Evolutionary conservation across 169 alveolate species (phyloP).

Genomic region (Perkinsus olseni): DNA sequence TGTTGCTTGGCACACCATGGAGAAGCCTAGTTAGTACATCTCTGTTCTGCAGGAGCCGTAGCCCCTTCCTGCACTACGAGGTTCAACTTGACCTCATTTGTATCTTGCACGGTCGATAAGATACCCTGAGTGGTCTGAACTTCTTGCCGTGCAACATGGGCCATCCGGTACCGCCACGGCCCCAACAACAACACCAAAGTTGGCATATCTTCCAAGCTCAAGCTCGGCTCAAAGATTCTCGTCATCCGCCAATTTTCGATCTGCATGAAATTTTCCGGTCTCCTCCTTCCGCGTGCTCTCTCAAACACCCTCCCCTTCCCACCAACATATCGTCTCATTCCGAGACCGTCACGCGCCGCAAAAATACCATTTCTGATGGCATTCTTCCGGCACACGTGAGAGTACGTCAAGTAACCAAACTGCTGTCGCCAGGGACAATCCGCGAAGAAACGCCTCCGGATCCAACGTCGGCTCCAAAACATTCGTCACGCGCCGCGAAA

Average conservation of each 20-base stretch:
- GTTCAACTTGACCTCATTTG: neutral
- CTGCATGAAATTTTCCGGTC: neutral
- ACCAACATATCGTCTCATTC: neutral
- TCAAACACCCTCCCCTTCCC: neutral
- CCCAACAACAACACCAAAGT: neutral
- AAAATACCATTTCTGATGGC: neutral
- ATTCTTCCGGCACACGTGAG: neutral
- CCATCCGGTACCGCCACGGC: conserved; percentile 1
- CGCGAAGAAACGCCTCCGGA: neutral
- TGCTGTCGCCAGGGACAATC: neutral
- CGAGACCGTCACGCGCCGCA: neutral
- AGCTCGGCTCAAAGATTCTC: neutral
- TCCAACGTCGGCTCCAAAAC: neutral
- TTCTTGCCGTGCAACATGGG: neutral
- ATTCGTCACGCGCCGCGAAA: neutral
- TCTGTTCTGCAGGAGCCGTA: neutral
- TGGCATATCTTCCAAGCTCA: neutral
- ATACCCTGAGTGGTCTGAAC: neutral
- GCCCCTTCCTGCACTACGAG: neutral
- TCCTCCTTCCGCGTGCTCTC: neutral
- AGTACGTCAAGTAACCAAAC: neutral
- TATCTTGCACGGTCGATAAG: neutral
- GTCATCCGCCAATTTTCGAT: neutral
- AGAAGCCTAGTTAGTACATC: too few species aligned
- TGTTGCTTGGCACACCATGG: too few species aligned